Evolutionary conservation across 495 filamentous ascomycete genomes (phyloP), one percentile per base, ranked within the genome.

Genomic region (Letharia lupina): DNA sequence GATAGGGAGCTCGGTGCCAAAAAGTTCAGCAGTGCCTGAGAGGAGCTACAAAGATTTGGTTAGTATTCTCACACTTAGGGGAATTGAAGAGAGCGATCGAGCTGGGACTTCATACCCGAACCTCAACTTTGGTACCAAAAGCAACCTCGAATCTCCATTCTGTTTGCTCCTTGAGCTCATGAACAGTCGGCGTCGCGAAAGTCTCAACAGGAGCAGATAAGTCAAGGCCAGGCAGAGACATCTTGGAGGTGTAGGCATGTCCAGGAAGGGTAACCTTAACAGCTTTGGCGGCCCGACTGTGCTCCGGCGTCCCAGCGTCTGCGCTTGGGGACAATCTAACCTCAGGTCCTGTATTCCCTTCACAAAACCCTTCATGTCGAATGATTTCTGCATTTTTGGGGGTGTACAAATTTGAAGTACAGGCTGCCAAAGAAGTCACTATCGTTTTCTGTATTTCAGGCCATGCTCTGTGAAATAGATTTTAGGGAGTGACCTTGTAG

Each of bases 101-200:
- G 20, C 13, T 13, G 42, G 42, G 62, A 45, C 52, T 28, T 73
- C 75, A 47, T 74, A 87, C 86, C 75, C 83, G 87, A 62, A 88
- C 81, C 69, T 82, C 79, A 48, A 92, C 76, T 23, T 79, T 84
- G 23, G 81, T 79, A 15, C 82, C 81, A 72, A 86, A 87, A 37
- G 88, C 83, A 40, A 95, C 89, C 72, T 96, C 89, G 79, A 98
- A 98, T 65, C 94, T 85, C 87, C 90, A 98, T 82, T 98, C 94
- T 6, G 81, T 80, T 56, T 79, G 79, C 33, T 78, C 75, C 33
- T 75, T 73, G 63, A 87, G 71, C 47, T 77, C 73, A 18, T 80
- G 72, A 31, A 70, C 69, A 20, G 57, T 67, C 13, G 69, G 35
- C 12, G 57, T 28, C n/a, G 60, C 37, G 9, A 60, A 60, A 23